phyloP scores from a whole-genome alignment of 73 alveolate genomes.

The Paramecium biaurelia region DNA sequence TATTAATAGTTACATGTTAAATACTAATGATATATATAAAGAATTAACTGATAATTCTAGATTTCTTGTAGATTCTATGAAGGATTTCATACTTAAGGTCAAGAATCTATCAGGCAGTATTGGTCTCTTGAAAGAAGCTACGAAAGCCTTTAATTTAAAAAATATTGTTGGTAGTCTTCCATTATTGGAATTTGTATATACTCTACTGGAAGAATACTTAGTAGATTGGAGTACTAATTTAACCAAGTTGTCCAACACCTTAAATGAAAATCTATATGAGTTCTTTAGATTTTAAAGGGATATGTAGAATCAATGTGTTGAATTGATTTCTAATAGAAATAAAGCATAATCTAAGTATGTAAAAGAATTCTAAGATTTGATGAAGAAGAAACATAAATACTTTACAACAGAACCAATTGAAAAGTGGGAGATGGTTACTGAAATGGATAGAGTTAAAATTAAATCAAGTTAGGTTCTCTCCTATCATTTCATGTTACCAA shows the following conservation, averaged over 20 bases:
- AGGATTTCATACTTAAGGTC: neutral
- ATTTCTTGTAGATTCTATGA: neutral
- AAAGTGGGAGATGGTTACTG: slow-evolving; percentile 32
- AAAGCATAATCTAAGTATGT: neutral
- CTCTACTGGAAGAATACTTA: neutral
- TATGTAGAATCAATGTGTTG: slow-evolving; percentile 12
- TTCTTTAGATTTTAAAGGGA: slow-evolving; percentile 46
- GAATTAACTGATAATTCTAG: slow-evolving; percentile 12
- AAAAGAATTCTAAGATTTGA: neutral
- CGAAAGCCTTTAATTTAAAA: neutral
- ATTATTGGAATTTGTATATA: neutral
- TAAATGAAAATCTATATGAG: slow-evolving; percentile 37
- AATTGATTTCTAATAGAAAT: slow-evolving; percentile 14
- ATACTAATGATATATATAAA: slow-evolving; percentile 39
- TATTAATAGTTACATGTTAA: neutral
- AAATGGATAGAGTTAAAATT: neutral
- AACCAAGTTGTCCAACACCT: neutral
- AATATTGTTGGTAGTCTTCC: slow-evolving; percentile 1
- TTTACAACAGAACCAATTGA: slow-evolving; percentile 18
- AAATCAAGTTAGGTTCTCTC: neutral
- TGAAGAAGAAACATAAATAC: slow-evolving; percentile 9
- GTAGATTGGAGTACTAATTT: slow-evolving; percentile 13
- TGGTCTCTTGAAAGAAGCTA: neutral
- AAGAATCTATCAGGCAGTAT: neutral
- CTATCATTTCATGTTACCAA: slow-evolving; percentile 9